phyloP scores from a whole-genome alignment of 495 filamentous ascomycete genomes.

The Pyrenula aspistea region DNA sequence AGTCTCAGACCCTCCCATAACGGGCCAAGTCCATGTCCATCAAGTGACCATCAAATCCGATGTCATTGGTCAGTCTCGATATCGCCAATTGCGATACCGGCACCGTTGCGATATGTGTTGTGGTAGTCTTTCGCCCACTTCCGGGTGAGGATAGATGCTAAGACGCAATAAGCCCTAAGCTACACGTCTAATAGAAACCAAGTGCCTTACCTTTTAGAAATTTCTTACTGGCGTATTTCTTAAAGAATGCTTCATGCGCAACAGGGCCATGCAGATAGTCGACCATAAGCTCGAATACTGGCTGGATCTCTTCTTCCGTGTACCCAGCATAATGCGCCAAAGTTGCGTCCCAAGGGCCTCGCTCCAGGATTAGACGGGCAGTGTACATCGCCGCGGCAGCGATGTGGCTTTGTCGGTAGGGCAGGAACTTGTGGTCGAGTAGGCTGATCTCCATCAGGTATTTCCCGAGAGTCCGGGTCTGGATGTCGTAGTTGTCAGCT shows the following conservation, averaged over 20 bases:
- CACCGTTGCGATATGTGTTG: conserved; percentile 18
- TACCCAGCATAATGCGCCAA: conserved; percentile 92
- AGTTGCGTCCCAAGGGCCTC: conserved; percentile 84
- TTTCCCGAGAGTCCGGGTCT: conserved; percentile 91
- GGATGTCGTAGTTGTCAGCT: conserved; percentile 95
- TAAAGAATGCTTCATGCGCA: conserved; percentile 92
- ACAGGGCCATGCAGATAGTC: conserved; percentile 87
- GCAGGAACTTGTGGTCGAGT: conserved; percentile 85
- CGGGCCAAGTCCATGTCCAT: too few species aligned
- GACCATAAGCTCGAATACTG: conserved; percentile 87
- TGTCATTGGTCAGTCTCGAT: not conserved
- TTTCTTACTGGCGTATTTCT: conserved; percentile 98
- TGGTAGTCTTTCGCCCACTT: conserved; percentile 79
- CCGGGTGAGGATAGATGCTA: conserved; percentile 84
- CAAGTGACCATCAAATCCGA: not conserved
- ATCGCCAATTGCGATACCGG: conserved; percentile 3
- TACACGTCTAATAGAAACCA: conserved; percentile 4
- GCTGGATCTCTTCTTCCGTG: conserved; percentile 79
- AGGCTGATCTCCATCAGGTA: conserved; percentile 98
- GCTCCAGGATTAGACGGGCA: conserved; percentile 74
- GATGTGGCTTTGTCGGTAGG: conserved; percentile 74
- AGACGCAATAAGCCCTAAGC: conserved; percentile 10
- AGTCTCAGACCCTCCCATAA: too few species aligned
- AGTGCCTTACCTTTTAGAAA: conserved; percentile 74
- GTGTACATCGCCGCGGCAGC: conserved; percentile 93